Evolutionary conservation across 371 early-diverging fungal species (phyloP), one percentile per base, ranked within the genome.

Genomic region (Syncephalastrum monosporum): DNA sequence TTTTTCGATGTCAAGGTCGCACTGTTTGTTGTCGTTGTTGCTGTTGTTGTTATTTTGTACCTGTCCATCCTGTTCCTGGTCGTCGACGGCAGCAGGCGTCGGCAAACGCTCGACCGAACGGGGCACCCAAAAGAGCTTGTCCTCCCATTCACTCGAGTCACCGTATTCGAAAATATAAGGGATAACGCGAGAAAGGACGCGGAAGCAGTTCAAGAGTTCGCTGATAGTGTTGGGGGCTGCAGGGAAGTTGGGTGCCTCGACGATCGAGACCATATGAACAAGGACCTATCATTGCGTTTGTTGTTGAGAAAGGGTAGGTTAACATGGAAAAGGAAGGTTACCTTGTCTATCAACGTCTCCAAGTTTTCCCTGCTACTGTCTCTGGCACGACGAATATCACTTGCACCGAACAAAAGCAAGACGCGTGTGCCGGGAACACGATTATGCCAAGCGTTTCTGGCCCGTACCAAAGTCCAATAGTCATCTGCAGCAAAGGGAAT

Each of bases 111-210:
- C 68, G 10, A 72, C 69, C 42, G 69, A 67, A 51, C 69, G 68
- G 14, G 80, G 68, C 1, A 77, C 71, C 93, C 93, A 92, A 63
- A 93, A 88, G 45, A 89, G 72, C 16, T 65, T 67, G 3, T 84
- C 84, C 58, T 92, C 94, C 68, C 86, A 81, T 38, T 75, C 65
- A 41, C 59, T 53, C 8, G 70, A 63, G 27, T 82, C 83, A 1
- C 79, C 69, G 14, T 70, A 67, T 72, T 94, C 95, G 69, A 86
- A 95, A 5, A 91, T 70, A 69, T 87, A 92, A 10, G 94, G 94
- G 38, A 95, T 69, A 17, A 94, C 45, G 7, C 95, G 83, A 1
- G 94, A 92, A 57, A 95, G 65, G 16, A 94, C 71, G 19, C 96
- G 87, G 19, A 87, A 74, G 59, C 91, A 90, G 68, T 95, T 94